These are phyloP conservation scores for Sophora flavescens DNA, from an alignment of 306 rosid species.

Conservation along the genomic window DNA sequence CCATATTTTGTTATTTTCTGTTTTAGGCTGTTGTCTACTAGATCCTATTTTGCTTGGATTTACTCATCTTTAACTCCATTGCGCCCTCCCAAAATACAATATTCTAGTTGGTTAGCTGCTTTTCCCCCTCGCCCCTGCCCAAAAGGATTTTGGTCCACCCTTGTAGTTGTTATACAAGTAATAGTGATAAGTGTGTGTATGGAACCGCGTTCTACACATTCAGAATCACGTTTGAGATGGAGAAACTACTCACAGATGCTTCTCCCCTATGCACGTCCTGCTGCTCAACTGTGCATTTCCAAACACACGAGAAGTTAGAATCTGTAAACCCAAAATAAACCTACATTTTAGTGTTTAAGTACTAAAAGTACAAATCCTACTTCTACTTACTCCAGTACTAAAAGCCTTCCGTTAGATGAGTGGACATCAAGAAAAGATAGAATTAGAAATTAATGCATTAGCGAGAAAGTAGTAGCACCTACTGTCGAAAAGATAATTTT, in stretches of 20 bases:
- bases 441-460: not conserved
- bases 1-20: slow-evolving; percentile 34
- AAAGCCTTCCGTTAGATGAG: not conserved
- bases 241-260: no score
- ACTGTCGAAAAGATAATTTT: not conserved
- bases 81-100: no score
- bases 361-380: not conserved
- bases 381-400: not conserved
- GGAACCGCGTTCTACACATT: no score
- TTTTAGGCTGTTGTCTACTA: slow-evolving; percentile 5
- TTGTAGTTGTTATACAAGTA: slow-evolving; percentile 3
- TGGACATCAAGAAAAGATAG: no score
- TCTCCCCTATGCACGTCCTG: no score
- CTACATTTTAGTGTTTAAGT: not conserved
- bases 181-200: not conserved
- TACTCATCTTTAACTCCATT: not conserved
- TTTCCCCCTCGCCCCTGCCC: not conserved
- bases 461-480: not conserved
- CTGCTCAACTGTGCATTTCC: no score
- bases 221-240: no score
- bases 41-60: slow-evolving; percentile 11
- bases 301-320: not conserved
- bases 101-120: not conserved
- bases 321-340: slow-evolving; percentile 7
- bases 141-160: not conserved